These are phyloP conservation scores for Tolypocladium nubicola DNA, from an alignment of 2,329 filamentous ascomycete species.

Conservation along the genomic window DNA sequence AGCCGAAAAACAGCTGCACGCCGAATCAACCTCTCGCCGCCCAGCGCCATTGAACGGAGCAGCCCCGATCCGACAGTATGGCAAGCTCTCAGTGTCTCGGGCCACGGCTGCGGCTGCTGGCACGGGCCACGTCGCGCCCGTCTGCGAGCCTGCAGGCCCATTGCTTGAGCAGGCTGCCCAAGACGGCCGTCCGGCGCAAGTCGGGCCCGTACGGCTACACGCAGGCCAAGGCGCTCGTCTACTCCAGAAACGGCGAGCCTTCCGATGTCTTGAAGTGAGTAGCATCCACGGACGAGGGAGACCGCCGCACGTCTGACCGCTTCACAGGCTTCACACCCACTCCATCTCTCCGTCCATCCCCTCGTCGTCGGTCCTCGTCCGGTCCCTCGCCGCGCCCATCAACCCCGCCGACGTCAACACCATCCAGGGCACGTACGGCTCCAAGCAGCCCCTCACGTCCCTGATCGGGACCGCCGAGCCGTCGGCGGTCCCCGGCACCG, in stretches of 20 bases:
- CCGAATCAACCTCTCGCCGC: not conserved
- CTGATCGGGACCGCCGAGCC: conserved; percentile 67
- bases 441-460: conserved; percentile 67
- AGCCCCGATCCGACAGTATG: conserved; percentile 8
- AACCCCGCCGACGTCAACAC: conserved; percentile 98
- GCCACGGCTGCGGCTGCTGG: conserved; percentile 9
- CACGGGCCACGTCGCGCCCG: conserved; percentile 10
- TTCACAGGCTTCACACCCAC: conserved; percentile 54
- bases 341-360: conserved; percentile 69
- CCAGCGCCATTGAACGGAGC: not conserved
- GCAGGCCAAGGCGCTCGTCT: conserved; percentile 73
- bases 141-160: conserved; percentile 7
- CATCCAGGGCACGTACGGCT: conserved; percentile 91
- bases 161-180: conserved; percentile 8
- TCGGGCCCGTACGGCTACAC: conserved; percentile 69
- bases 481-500: conserved; percentile 75
- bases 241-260: conserved; percentile 65
- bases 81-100: conserved; percentile 11
- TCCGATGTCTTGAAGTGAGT: conserved; percentile 53
- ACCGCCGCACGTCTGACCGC: not conserved
- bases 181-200: conserved; percentile 31
- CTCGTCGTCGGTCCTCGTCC: conserved; percentile 56
- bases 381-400: conserved; percentile 82
- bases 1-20: not conserved
- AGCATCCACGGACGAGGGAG: not conserved